These are phyloP conservation scores for Pichia sp. DNA, from an alignment of 1,139 yeast species.

Conservation along the genomic window DNA sequence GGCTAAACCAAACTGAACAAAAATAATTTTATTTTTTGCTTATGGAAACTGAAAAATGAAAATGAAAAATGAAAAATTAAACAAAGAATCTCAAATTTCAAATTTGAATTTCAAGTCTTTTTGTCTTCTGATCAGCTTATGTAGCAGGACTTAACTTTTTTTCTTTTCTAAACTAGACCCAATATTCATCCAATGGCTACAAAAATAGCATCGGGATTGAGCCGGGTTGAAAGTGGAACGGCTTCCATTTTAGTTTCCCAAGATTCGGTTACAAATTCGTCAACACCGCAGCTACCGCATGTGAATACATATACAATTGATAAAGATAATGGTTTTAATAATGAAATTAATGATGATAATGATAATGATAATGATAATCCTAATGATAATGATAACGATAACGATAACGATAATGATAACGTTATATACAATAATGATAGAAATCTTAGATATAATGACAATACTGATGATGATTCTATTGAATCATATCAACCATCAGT, in stretches of 20 bases:
- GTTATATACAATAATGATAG: no score
- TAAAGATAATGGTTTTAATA: not conserved
- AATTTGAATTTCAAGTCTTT: not conserved
- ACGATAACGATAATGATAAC: not conserved
- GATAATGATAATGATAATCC: not conserved
- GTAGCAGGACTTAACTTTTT: not conserved
- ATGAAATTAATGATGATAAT: no score
- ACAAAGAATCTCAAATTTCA: no score
- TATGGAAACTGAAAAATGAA: not conserved
- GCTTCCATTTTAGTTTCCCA: not conserved
- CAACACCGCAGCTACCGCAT: not conserved
- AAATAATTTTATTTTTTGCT: not conserved
- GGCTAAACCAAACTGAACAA: not conserved
- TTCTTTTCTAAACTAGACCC: no score
- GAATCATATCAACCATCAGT: slow-evolving; percentile 3
- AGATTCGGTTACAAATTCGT: not conserved
- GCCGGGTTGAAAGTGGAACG: not conserved
- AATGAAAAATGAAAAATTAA: not conserved
- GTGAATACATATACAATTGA: not conserved
- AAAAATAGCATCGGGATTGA: not conserved
- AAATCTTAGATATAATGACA: not conserved
- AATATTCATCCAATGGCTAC: not conserved
- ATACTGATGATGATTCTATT: not conserved
- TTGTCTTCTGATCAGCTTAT: not conserved
- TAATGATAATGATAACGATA: no score